Base-by-base conservation (phyloP, 1,284 basidiomycete genomes). In the Puccinia triticina region DNA sequence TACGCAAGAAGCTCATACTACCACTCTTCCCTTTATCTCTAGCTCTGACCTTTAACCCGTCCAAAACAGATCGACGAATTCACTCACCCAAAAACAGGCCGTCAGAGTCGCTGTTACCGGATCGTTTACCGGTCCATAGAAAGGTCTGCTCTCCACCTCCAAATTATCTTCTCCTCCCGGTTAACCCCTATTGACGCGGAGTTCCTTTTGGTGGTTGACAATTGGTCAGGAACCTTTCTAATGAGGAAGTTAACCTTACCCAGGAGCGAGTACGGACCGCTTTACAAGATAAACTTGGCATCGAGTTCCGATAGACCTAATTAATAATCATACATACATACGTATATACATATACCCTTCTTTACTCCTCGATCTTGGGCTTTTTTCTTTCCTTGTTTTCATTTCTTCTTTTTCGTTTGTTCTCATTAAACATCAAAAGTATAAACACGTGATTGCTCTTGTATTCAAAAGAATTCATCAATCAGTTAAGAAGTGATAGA, bases 101-200 rank as follows among this genome's bases (percentile, higher is more conserved):
- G 91, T 73, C 90, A 90, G 84, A 96, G 94, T 85, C 88, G 92
- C 84, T 96, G 95, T 87, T 98, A 95, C 88, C 90, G 96, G 72
- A 91, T 99, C 84, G 95, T 94, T 85, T 99, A 98, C 87, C 90
- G 96, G 78, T 97, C 95, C 50, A 98, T 99, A 95, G 96, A 99
- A 87, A 91, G 93, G 93, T 93, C 85, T 82, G 88, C 74, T 14
- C 29, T 53, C 50, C 34, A n/a, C n/a, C 29, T 23, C 50, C 21
- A 18, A 23, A 84, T 69, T 26, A 26, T 55, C 43, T 78, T 71
- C 43, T n/a, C 37, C 4, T 18, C 18, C 53, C 34, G 2, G 3
- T 23, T 34, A 26, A n/a, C n/a, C 40, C 1, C 53, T 26, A 18
- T 69, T 21, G 26, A 21, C 37, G 37, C 29, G 16, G 48, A 71